phyloP scores from a whole-genome alignment of 139 green algal species.

The Haematococcus lacustris region DNA sequence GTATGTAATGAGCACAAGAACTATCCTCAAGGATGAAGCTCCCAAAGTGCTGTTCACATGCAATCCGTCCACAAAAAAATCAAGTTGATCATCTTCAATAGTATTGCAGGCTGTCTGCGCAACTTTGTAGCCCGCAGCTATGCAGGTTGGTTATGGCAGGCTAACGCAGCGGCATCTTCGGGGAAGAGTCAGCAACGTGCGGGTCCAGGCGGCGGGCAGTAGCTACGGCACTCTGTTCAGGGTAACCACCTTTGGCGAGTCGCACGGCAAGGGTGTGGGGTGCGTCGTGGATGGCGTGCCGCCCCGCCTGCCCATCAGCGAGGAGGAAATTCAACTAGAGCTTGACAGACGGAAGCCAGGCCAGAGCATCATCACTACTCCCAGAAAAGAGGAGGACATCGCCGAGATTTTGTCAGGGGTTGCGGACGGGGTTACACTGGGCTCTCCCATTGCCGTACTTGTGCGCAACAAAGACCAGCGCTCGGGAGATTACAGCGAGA shows the following conservation, averaged over 20 bases:
- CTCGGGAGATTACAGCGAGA: conserved; percentile 77
- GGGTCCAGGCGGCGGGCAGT: conserved; percentile 52
- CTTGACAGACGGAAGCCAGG: conserved; percentile 83
- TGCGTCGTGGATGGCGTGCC: conserved; percentile 95
- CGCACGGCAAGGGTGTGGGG: conserved; percentile 91
- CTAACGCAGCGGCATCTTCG: too few relatives aligned
- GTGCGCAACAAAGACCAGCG: conserved; percentile 97
- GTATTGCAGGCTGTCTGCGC: too few relatives aligned
- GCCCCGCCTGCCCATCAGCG: conserved; percentile 74
- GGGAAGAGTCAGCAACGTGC: too few relatives aligned
- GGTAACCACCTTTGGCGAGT: conserved; percentile 96
- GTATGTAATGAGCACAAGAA: too few relatives aligned
- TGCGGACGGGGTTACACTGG: conserved; percentile 71
- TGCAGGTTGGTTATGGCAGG: too few relatives aligned
- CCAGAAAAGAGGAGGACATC: conserved; percentile 89
- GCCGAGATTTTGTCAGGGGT: conserved; percentile 88
- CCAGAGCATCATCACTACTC: conserved; percentile 95
- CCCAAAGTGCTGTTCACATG: too few relatives aligned
- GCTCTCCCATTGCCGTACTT: conserved; percentile 88
- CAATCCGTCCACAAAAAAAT: too few relatives aligned
- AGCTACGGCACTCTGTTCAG: conserved; percentile 86
- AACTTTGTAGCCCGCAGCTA: too few relatives aligned
- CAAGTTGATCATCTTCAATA: too few relatives aligned
- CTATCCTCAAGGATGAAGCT: too few relatives aligned
- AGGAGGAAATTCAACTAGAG: conserved; percentile 78